A percentile compares a stretch with the other conserved stretches of the same genome.
These are phyloP conservation scores for Botrytis sinoallii DNA, from an alignment of 2,329 filamentous ascomycete species.

Conservation along the genomic window DNA sequence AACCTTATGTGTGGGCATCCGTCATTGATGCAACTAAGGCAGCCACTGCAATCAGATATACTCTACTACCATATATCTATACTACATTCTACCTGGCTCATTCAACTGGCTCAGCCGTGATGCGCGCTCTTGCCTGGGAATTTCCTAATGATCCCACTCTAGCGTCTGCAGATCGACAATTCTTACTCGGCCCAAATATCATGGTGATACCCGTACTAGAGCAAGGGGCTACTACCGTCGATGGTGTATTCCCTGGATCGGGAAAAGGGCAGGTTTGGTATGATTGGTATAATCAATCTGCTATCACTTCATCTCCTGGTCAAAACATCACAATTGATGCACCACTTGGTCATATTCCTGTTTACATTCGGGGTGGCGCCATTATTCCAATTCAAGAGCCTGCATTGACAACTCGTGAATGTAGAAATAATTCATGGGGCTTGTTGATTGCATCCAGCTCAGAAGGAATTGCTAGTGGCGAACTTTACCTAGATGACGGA, in stretches of 20 bases:
- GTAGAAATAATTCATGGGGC: slow-evolving; percentile 63
- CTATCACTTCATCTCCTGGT: slow-evolving; percentile 49
- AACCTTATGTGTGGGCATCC: slow-evolving; percentile 67
- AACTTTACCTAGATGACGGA: slow-evolving; percentile 72
- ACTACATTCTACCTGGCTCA: slow-evolving; percentile 68
- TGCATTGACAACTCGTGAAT: slow-evolving; percentile 62
- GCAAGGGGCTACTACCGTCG: slow-evolving; percentile 57
- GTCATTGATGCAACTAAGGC: slow-evolving; percentile 62
- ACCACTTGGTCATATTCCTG: slow-evolving; percentile 66
- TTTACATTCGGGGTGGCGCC: slow-evolving; percentile 66
- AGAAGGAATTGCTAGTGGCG: slow-evolving; percentile 55
- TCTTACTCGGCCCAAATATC: slow-evolving; percentile 64
- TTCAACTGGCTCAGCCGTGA: slow-evolving; percentile 63
- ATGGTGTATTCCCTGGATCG: slow-evolving; percentile 66
- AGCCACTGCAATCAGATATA: slow-evolving; percentile 69
- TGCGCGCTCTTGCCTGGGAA: slow-evolving; percentile 72
- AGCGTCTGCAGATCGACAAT: slow-evolving; percentile 65
- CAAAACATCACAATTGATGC: slow-evolving; percentile 59
- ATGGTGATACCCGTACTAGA: slow-evolving; percentile 66
- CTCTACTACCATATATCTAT: slow-evolving; percentile 72
- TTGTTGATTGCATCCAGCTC: slow-evolving; percentile 59
- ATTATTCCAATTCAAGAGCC: slow-evolving; percentile 67
- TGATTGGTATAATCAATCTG: slow-evolving; percentile 71
- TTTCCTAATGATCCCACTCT: slow-evolving; percentile 69
- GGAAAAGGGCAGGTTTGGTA: slow-evolving; percentile 64